A percentile compares a stretch with the other conserved stretches of the same genome.
These are phyloP conservation scores for Dendryphion nanum DNA, from an alignment of 2,329 filamentous ascomycete genomes.

Conservation along the genomic window DNA sequence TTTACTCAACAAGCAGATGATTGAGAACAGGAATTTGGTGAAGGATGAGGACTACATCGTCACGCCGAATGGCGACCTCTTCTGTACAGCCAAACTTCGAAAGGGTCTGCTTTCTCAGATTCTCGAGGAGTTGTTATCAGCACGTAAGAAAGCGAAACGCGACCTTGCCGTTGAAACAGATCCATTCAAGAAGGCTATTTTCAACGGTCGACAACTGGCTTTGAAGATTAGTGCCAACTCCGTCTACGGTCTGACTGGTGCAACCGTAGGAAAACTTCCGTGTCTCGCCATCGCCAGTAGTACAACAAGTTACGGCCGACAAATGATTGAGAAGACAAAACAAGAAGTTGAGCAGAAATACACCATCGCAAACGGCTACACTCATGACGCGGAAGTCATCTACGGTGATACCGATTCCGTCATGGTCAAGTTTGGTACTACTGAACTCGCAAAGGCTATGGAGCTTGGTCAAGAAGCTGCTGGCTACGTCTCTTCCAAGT, in stretches of 20 bases:
- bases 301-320: conserved; percentile 92
- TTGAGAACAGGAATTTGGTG: conserved; percentile 73
- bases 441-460: conserved; percentile 86
- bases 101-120: conserved; percentile 94
- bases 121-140: conserved; percentile 86
- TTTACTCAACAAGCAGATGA: conserved; percentile 71
- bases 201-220: conserved; percentile 95
- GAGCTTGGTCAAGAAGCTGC: conserved; percentile 92
- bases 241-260: conserved; percentile 95
- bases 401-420: conserved; percentile 99
- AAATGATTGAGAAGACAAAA: conserved; percentile 99
- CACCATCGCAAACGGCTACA: conserved; percentile 90
- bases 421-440: conserved; percentile 98
- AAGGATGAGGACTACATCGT: conserved; percentile 96
- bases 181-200: conserved; percentile 93
- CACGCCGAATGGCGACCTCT: conserved; percentile 91
- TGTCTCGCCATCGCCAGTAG: conserved; percentile 95
- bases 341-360: conserved; percentile 90
- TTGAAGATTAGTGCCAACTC: conserved; percentile 97
- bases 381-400: conserved; percentile 92
- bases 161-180: conserved; percentile 88
- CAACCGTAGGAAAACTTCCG: conserved; percentile 91
- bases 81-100: conserved; percentile 81
- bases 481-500: conserved; percentile 83
- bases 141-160: conserved; percentile 91